Evolutionary conservation across 2,329 filamentous ascomycete species (phyloP).

Genomic region (Aspergillus japonicus): DNA sequence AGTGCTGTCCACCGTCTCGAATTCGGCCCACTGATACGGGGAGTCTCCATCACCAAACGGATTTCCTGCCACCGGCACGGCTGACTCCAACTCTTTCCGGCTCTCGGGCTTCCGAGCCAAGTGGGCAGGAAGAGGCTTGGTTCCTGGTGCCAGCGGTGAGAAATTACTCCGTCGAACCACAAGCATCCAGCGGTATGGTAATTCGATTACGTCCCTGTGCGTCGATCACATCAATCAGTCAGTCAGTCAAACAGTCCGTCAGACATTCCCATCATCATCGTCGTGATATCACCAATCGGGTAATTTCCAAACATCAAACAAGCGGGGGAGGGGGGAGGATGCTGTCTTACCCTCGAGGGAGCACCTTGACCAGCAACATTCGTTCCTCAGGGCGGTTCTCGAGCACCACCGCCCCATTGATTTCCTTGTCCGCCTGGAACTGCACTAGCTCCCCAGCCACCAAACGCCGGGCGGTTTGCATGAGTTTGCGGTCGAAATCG

Average conservation of each 20-base stretch:
- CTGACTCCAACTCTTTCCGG: constrained; percentile 57
- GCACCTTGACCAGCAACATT: constrained; percentile 73
- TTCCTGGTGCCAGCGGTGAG: constrained; percentile 45
- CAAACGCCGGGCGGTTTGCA: constrained; percentile 66
- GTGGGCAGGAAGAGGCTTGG: constrained; percentile 48
- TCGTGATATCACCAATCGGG: constrained; percentile 10
- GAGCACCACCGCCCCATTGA: constrained; percentile 84
- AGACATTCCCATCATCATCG: constrained; percentile 6
- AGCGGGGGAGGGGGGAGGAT: background rate
- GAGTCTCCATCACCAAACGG: constrained; percentile 59
- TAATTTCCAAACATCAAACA: constrained; percentile 14
- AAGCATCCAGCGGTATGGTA: constrained; percentile 58
- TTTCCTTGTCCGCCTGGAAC: constrained; percentile 79
- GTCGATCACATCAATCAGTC: constrained; percentile 13
- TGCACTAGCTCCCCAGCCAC: constrained; percentile 77
- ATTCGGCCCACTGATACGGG: constrained; percentile 74
- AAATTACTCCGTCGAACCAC: constrained; percentile 52
- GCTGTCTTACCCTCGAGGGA: constrained; percentile 73
- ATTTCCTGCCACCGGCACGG: constrained; percentile 64
- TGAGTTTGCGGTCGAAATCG: constrained; percentile 68
- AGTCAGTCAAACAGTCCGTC: background rate
- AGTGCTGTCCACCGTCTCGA: constrained; percentile 60
- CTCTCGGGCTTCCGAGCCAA: constrained; percentile 53
- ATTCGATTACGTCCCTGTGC: constrained; percentile 53
- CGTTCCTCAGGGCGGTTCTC: constrained; percentile 78